Evolutionary conservation across 805 yeast genomes (phyloP).

Genomic region (Zygotorulaspora danielsina): DNA sequence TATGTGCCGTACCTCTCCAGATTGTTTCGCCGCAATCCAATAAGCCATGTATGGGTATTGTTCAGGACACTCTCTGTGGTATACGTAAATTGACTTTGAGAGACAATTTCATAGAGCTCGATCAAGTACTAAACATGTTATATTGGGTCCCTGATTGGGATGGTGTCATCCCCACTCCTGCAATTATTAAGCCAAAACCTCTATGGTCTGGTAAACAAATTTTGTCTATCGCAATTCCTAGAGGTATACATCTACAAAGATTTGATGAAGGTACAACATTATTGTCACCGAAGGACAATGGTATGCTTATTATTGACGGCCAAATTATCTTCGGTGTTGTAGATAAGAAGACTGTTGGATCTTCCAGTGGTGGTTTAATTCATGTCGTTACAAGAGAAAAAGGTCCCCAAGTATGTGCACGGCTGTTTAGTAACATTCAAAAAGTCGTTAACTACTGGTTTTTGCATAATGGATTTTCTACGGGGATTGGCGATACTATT

Average conservation of each 20-base stretch:
- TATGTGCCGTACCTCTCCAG: conserved; percentile 96
- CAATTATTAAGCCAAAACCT: conserved; percentile 89
- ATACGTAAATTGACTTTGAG: conserved; percentile 90
- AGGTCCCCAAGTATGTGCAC: conserved; percentile 87
- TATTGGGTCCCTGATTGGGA: conserved; percentile 99
- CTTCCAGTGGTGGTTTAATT: conserved; percentile 95
- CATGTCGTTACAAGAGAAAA: conserved; percentile 98
- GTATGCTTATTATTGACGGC: conserved; percentile 94
- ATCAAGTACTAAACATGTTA: conserved; percentile 91
- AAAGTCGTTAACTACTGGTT: conserved; percentile 96
- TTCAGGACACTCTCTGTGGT: conserved; percentile 97
- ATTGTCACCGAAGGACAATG: conserved; percentile 84
- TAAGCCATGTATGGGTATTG: conserved; percentile 99
- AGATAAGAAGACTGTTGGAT: conserved; percentile 96
- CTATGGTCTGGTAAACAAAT: conserved; percentile 97
- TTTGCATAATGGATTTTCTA: conserved; percentile 93
- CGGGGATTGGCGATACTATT: conserved; percentile 99
- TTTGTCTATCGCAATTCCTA: conserved; percentile 87
- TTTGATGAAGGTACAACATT: conserved; percentile 85
- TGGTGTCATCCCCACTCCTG: conserved; percentile 95
- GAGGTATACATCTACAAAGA: conserved; percentile 91
- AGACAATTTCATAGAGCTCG: conserved; percentile 83
- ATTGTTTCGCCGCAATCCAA: conserved; percentile 98
- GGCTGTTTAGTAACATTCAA: conserved; percentile 85
- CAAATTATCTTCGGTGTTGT: conserved; percentile 97